Evolutionary conservation across 2,329 filamentous ascomycete genomes (phyloP).

Genomic region (Lachnellula occidentalis): DNA sequence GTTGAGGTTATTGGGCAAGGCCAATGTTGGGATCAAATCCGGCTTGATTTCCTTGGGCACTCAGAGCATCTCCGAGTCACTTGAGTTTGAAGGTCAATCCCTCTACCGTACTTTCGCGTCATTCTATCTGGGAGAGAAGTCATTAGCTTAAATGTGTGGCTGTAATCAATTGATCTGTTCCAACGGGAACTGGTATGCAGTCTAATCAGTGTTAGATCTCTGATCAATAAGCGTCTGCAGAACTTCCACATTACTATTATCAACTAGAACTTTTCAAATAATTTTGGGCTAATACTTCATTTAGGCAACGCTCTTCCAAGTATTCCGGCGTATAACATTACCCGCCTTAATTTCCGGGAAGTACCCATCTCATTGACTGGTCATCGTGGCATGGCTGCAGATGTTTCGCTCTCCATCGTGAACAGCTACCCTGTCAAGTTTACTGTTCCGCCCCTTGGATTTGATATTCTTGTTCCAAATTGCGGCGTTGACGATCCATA

Average conservation of each 20-base stretch:
- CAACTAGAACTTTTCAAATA: neutral
- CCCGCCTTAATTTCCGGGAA: constrained; percentile 74
- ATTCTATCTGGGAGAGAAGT: constrained; percentile 56
- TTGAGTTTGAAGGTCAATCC: constrained; percentile 79
- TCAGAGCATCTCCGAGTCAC: constrained; percentile 66
- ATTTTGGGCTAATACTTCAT: constrained; percentile 18
- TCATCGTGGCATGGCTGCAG: constrained; percentile 65
- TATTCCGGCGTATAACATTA: constrained; percentile 78
- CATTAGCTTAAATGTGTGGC: constrained; percentile 30
- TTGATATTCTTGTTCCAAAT: constrained; percentile 79
- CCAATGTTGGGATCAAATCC: constrained; percentile 68
- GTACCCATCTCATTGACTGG: constrained; percentile 45
- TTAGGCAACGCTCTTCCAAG: constrained; percentile 64
- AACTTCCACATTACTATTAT: neutral
- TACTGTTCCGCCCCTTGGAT: constrained; percentile 71
- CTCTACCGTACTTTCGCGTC: constrained; percentile 60
- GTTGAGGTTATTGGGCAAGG: constrained; percentile 68
- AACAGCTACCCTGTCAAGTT: constrained; percentile 78
- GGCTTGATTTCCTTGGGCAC: constrained; percentile 75
- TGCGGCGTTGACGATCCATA: constrained; percentile 66
- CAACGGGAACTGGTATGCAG: constrained; percentile 7
- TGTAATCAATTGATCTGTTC: constrained; percentile 7
- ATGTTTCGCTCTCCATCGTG: constrained; percentile 65
- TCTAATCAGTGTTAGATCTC: constrained; percentile 16
- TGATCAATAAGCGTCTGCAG: neutral